Evolutionary conservation across 495 filamentous ascomycete genomes (phyloP).

Genomic region (Hypomontagnella monticulosa): DNA sequence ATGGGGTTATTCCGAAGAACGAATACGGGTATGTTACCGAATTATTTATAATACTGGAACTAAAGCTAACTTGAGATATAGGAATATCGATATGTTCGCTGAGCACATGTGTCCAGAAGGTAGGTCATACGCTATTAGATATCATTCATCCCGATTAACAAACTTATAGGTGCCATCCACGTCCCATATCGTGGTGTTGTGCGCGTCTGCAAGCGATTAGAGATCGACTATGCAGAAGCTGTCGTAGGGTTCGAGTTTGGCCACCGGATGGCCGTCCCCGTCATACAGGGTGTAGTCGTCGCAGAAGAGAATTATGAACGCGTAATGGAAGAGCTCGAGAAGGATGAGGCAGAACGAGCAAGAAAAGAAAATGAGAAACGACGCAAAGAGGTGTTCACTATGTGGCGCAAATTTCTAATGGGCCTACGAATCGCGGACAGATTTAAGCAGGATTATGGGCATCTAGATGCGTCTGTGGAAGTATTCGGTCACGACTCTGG

Average conservation of each 20-base stretch:
- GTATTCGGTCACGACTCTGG: slow-evolving; percentile 49
- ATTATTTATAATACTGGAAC: background rate
- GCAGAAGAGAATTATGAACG: slow-evolving; percentile 78
- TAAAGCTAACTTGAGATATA: slow-evolving; percentile 22
- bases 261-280: slow-evolving; percentile 88
- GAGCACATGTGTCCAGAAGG: slow-evolving; percentile 88
- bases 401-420: slow-evolving; percentile 88
- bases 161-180: slow-evolving; percentile 71
- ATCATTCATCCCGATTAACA: slow-evolving; percentile 8
- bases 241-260: slow-evolving; percentile 98
- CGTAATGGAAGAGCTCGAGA: slow-evolving; percentile 82
- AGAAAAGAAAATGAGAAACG: slow-evolving; percentile 85
- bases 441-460: slow-evolving; percentile 82
- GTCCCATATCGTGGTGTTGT: slow-evolving; percentile 79
- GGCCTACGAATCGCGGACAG: slow-evolving; percentile 83
- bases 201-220: slow-evolving; percentile 81
- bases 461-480: slow-evolving; percentile 53
- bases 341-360: slow-evolving; percentile 79
- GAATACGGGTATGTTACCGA: slow-evolving; percentile 69
- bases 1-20: slow-evolving; percentile 93
- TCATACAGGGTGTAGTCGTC: slow-evolving; percentile 89
- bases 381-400: slow-evolving; percentile 74
- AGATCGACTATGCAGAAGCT: slow-evolving; percentile 91
- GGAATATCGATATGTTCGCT: slow-evolving; percentile 94
- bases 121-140: slow-evolving; percentile 34